Conservation (phyloP, 2,329 filamentous ascomycete species). For the Colletotrichum eleusines region DNA sequence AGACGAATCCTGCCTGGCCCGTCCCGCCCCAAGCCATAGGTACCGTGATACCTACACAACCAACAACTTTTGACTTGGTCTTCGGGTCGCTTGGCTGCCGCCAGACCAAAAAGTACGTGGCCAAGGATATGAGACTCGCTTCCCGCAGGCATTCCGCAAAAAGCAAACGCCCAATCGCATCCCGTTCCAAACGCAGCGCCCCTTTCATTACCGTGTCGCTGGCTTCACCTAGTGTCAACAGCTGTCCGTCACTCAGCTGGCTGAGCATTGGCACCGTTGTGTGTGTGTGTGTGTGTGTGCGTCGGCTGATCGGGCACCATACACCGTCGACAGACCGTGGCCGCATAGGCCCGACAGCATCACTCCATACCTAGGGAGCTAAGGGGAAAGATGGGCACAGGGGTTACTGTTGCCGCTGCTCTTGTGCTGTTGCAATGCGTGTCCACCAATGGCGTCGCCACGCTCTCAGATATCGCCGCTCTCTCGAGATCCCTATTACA, state of each 20-base stretch:
- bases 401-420: background rate
- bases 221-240: background rate
- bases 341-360: constrained; percentile 3
- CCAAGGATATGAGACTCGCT: background rate
- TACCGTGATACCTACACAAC: too few relatives aligned
- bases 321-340: background rate
- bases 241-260: background rate
- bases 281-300: constrained; percentile 14
- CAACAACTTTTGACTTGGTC: too few relatives aligned
- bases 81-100: background rate
- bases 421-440: constrained; percentile 16
- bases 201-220: constrained; percentile 13
- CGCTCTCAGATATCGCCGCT: background rate
- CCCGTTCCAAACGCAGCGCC: constrained; percentile 13
- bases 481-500: background rate
- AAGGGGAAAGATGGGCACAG: constrained; percentile 13
- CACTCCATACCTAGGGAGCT: background rate
- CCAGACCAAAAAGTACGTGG: background rate
- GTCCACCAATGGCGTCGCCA: background rate
- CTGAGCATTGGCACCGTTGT: background rate
- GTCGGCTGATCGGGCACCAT: constrained; percentile 5
- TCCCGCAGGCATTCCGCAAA: constrained; percentile 11
- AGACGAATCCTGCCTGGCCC: constrained; percentile 1
- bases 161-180: constrained; percentile 8
- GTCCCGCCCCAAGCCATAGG: constrained; percentile 6